Base-by-base conservation (phyloP, 208 protist genomes). In the Crithidia thermophila region DNA sequence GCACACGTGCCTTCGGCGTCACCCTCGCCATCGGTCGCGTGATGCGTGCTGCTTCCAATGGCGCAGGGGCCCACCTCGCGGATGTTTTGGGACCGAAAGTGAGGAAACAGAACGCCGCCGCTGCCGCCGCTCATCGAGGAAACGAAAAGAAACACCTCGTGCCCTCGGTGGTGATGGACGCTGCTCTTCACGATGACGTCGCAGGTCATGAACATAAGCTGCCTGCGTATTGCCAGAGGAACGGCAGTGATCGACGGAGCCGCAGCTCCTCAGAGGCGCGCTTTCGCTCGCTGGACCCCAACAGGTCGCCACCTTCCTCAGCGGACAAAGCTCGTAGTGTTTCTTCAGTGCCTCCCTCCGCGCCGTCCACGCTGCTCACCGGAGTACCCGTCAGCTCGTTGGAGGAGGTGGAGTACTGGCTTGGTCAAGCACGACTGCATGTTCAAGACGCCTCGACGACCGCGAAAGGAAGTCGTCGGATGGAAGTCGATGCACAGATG, bases 311-410 rank as follows among this genome's bases (percentile, higher is more conserved):
- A 16, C n/a, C n/a, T n/a, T n/a, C n/a, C n/a, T n/a, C n/a, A n/a
- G n/a, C n/a, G n/a, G n/a, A n/a, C n/a, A n/a, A n/a, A n/a, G n/a
- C n/a, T n/a, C n/a, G n/a, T n/a, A n/a, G n/a, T n/a, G n/a, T n/a
- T n/a, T n/a, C n/a, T n/a, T n/a, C n/a, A n/a, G n/a, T n/a, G n/a
- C n/a, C n/a, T n/a, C n/a, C n/a, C n/a, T n/a, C n/a, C 3, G 6
- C 50, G 13, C n/a, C 50, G 9, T 40, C n/a, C n/a, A 46, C 60
- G 23, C 39, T 23, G 21, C 67, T 74, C 13, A 63, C 52, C 28
- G 67, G 67, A 2, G 59, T 74, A 21, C 51, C 45, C 33, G 42
- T 74, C 18, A 3, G 51, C 42, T 74, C 67, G 9, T 25, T 74
- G 11, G 58, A 50, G n/a, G 67, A 55, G 42, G 58, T 57, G 0